Conservation (phyloP, 1,284 basidiomycete species). For the Porogramme epimiltina region DNA sequence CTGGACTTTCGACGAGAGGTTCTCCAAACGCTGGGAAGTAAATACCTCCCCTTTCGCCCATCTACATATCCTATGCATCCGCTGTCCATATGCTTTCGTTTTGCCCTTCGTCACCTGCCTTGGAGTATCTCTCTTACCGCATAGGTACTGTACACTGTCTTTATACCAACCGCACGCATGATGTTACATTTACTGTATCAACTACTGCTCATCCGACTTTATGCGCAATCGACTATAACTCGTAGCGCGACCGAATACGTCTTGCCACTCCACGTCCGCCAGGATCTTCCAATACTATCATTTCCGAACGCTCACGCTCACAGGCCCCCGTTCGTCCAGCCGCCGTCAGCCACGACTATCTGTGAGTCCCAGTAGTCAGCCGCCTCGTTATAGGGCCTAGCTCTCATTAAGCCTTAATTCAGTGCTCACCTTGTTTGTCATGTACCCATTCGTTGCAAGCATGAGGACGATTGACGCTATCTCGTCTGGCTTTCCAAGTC, state of each 20-base stretch:
- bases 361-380: slow-evolving; percentile 1
- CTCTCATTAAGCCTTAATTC: too few species aligned
- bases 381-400: too few species aligned
- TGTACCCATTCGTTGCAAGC: slow-evolving; percentile 50
- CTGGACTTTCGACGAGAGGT: slow-evolving; percentile 37
- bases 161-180: slow-evolving; percentile 16
- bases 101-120: neutral
- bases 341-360: slow-evolving; percentile 34
- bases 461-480: slow-evolving; percentile 52
- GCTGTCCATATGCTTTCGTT: slow-evolving; percentile 16
- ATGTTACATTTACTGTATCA: slow-evolving; percentile 20
- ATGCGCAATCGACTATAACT: too few species aligned
- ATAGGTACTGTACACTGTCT: slow-evolving; percentile 21
- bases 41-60: neutral
- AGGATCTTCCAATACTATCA: too few species aligned
- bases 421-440: slow-evolving; percentile 55
- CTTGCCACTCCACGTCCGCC: neutral
- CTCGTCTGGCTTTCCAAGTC: slow-evolving; percentile 52
- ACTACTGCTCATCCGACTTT: slow-evolving; percentile 14
- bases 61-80: neutral
- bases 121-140: slow-evolving; percentile 3
- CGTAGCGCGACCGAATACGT: too few species aligned
- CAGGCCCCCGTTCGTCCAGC: slow-evolving; percentile 28
- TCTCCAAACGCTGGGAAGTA: slow-evolving; percentile 11
- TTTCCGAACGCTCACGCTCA: too few species aligned